These are phyloP conservation scores for Tylopilus subfusipes DNA, from an alignment of 768 basidiomycete species.

Conservation along the genomic window DNA sequence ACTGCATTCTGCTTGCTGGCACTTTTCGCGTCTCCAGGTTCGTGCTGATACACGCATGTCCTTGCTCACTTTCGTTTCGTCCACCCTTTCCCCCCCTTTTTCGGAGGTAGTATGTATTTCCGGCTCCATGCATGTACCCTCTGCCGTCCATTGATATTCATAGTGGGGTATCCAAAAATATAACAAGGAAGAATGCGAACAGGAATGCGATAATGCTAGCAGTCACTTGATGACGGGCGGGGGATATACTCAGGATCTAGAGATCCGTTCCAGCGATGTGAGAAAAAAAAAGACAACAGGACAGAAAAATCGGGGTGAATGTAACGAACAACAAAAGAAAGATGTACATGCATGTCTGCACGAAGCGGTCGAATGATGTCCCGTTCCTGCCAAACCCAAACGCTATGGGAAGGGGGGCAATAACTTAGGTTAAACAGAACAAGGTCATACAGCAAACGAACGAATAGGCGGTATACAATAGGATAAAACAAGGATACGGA, in stretches of 20 bases:
- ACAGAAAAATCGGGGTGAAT: too few species aligned
- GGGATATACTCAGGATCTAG: not conserved
- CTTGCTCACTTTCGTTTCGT: not conserved
- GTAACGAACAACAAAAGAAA: not conserved
- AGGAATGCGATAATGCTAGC: not conserved
- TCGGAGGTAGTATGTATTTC: slow-evolving; percentile 19
- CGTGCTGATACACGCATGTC: not conserved
- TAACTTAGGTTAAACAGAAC: slow-evolving; percentile 18
- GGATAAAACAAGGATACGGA: too few species aligned
- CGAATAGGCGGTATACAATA: slow-evolving; percentile 29
- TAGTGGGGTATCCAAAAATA: slow-evolving; percentile 16
- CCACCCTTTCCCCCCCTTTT: not conserved
- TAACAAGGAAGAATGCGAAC: not conserved
- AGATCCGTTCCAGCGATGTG: not conserved
- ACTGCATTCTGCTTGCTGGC: not conserved
- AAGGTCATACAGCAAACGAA: slow-evolving; percentile 9
- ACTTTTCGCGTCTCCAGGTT: not conserved
- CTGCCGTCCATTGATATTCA: slow-evolving; percentile 6
- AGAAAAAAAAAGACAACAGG: not conserved
- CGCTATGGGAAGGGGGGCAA: slow-evolving; percentile 8
- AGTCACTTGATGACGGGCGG: not conserved
- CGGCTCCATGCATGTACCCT: slow-evolving; percentile 12
- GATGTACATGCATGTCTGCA: not conserved
- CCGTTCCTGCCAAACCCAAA: slow-evolving; percentile 9
- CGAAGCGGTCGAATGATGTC: not conserved